phyloP scores from a whole-genome alignment of 2,329 filamentous ascomycete species.

The Septoria petroselini region DNA sequence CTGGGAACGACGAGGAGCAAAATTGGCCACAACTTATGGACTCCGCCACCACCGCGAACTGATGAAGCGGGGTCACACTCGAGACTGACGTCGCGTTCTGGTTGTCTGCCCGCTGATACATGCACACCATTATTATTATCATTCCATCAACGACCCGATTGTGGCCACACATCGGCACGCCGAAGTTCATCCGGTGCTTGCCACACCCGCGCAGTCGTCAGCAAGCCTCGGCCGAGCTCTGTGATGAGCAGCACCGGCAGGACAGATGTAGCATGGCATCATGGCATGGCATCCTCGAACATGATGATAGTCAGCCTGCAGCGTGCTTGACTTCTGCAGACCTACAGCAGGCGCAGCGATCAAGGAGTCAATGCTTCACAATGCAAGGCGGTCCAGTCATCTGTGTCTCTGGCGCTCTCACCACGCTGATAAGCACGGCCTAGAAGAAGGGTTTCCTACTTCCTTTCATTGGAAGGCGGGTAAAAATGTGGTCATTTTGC shows the following conservation, averaged over 20 bases:
- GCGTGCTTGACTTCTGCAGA: background rate
- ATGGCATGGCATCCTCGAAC: slow-evolving; percentile 2
- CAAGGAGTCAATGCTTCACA: background rate
- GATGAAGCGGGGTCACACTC: slow-evolving; percentile 4
- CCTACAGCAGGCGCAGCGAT: background rate
- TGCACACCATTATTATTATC: too few relatives aligned
- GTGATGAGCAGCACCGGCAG: background rate
- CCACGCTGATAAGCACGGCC: too few relatives aligned
- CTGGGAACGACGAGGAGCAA: too few relatives aligned
- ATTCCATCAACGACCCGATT: background rate
- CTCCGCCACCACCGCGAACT: background rate
- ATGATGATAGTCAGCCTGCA: background rate
- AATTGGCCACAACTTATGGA: background rate
- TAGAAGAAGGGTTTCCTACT: too few relatives aligned
- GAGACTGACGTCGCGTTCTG: background rate
- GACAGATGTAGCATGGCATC: background rate
- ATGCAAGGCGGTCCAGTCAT: too few relatives aligned
- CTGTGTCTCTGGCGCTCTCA: too few relatives aligned
- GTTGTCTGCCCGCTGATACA: too few relatives aligned
- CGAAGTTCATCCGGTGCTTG: background rate
- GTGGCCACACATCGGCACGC: background rate
- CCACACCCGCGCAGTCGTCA: background rate
- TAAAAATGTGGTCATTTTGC: too few relatives aligned
- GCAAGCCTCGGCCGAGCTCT: too few relatives aligned
- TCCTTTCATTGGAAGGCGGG: too few relatives aligned